Evolutionary conservation across 331 rosid genomes (phyloP), one percentile per base, ranked within the genome.

Genomic region (Cydonia oblonga): DNA sequence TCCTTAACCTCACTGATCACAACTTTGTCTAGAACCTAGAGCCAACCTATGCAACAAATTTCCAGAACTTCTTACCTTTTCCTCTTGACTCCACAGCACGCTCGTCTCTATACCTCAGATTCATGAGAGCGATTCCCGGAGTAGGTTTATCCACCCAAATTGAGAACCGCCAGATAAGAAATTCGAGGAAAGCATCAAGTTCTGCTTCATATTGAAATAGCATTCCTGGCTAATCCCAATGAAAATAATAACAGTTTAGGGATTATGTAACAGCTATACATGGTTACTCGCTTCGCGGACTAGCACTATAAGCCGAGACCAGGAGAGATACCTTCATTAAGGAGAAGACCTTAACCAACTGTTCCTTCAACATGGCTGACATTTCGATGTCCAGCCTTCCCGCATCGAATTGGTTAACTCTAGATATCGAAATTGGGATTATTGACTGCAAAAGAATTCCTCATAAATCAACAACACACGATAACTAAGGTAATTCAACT

Each of bases 121-220:
- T 93, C 98, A 93, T 93, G 71, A 93, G 96, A 56, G 96, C 84
- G 52, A 93, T 91, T 75, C 98, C 98, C 0, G 98, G 98, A 60
- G 98, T 93, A 56, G 98, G 98, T 81, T 93, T 91, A 82, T 93
- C 98, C 25, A 91, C 96, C 98, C 98, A 93, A 81, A 91, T 91
- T 14, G 98, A 93, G 79, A 93, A 93, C n/a, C 97, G 76, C 98
- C 97, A 93, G 77, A 93, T 93, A 75, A 93, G 96, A 83, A 93
- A 93, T 88, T 91, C 96, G 62, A 93, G 92, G 81, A 93, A 93
- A 70, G 98, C 98, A 77, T 93, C 97, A 75, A 91, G 97, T 86
- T 93, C 98, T 1, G 99, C 99, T 87, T 95, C 99, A 82, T 95
- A 95, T 85, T 95, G 99, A 83, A 95, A 95, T 77, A 95, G 66